Base-by-base conservation (phyloP, 352 stramenopile species). In the Phytophthora podocarpi region DNA sequence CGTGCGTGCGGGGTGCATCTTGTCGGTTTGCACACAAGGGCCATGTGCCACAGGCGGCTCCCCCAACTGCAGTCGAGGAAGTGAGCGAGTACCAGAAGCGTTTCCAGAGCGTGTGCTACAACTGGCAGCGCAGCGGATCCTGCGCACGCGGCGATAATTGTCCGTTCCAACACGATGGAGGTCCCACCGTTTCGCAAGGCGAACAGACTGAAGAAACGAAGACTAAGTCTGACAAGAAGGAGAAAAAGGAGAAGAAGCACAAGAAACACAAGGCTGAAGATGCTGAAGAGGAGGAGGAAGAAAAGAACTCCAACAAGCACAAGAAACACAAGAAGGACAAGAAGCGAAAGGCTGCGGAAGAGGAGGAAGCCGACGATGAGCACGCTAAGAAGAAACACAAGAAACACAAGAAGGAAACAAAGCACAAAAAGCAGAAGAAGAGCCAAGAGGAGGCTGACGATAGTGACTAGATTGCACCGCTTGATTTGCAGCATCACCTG, bases 81-180 rank as follows among this genome's bases (percentile, higher is more conserved):
- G 76, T 84, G 42, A 85, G 76, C 45, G 64, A 73, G 50, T 85
- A 86, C 59, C 76, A 88, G 55, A 85, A 88, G 55, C 74, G 78
- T 31, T 85, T 85, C 47, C 76, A 88, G 51, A 85, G 74, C 23
- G 64, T 85, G 16, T 87, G 78, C 55, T 87, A 87, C 72, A 87
- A 87, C 35, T 87, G 78, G 78, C 78, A 87, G 41, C 70, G 76
- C 10, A 70, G 21, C 13, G 66, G 58, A 12, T 70, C 63, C 0
- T 87, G 78, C 18, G 63, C 35, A 28, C 78, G 78, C 24, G 78
- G 78, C 5, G 67, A 74, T 31, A 69, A 64, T 7, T 86, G 76
- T 48, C 67, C 68, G 32, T 88, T 86, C 40, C 78, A 86, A 41
- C 78, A 88, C 49, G 68, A 80, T 26, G 61, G 56, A 12, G 31